Evolutionary conservation across 2,329 filamentous ascomycete genomes (phyloP), one percentile per base, ranked within the genome.

Genomic region (Elsinoe perseae): DNA sequence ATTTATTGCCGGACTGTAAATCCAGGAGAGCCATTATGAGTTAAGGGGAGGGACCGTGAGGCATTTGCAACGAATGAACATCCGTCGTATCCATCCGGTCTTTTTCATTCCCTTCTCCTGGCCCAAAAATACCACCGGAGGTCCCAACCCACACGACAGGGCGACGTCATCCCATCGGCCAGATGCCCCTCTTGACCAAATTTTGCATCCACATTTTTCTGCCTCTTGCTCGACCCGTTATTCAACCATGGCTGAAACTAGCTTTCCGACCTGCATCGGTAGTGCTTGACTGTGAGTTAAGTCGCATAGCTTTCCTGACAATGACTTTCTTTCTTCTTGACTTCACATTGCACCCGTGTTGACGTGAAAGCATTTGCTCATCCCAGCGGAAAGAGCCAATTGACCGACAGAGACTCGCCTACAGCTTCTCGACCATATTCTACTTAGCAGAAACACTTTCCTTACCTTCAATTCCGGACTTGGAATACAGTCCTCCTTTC

Each of bases 171-270:
- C 16, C 30, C 10, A 28, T 56, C 40, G 40, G 42, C 53, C 25
- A 25, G 16, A 7, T 48, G 36, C 28, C 30, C 25, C 28, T 43
- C 52, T 56, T 56, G 44, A 28, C 16, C 30, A 36, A 42, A 46
- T 50, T 54, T 40, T 56, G 42, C 54, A 56, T 36, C 16, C 57
- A 57, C 32, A 58, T 38, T 53, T 56, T 53, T 58, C 38, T 50
- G 53, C 54, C 23, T 56, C 46, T 34, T 32, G 23, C 14, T 56
- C 6, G n/a, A 36, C 38, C 52, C 52, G 48, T 58, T 56, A 27
- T 8, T 25, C 50, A 36, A 56, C 48, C 28, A 52, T 52, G 48
- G 48, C 48, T 52, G 48, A 32, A 32, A 36, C 48, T 52, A 52
- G 48, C 25, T 52, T 52, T 52, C 20, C 48, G 28, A 18, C 48